Evolutionary conservation across 371 early-diverging fungal species (phyloP), one percentile per base, ranked within the genome.

Genomic region (Pancytospora epiphaga): DNA sequence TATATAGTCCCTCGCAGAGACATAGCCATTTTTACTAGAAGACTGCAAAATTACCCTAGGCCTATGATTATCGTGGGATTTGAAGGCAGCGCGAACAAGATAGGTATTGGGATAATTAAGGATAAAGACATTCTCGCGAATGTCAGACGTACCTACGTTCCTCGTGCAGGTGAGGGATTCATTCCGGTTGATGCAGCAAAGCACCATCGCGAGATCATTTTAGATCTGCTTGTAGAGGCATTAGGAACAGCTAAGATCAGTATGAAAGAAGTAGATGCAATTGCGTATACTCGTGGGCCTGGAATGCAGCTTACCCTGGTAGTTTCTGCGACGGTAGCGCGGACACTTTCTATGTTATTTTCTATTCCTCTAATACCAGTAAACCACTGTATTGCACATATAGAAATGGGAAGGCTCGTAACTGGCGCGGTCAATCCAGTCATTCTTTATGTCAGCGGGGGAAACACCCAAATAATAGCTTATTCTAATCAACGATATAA

Each of bases 401-500:
- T 98, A 70, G 98, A 98, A 82, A 98, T 98, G 98, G 98, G 98
- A 6, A 85, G 97, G 62, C 88, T 92, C 77, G 89, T 98, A 40
- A 96, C 97, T 1, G 88, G 88, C 32, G 95, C 97, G 0, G 70
- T 85, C 1, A 91, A 96, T 77, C 98, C 98, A 0, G 90, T 95
- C 3, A 90, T 98, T 18, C 84, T 98, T 3, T 98, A 98, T 80
- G 98, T 93, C 4, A 90, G 90, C 77, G 98, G 98, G n/a, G 98
- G 97, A 38, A 98, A 98, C 80, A 97, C 98, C 0, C 98, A 98
- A 82, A 92, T 98, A 9, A 97, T 98, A 78, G 93, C 94, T 1
- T 95, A 94, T 78, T 86, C 91, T 22, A 65, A 58, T 33, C 54
- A 60, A 25, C 84, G 83, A 58, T 95, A 98, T 80, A 86, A 90